Conservation (phyloP, 352 stramenopile species). For the Phytophthora sp. region DNA sequence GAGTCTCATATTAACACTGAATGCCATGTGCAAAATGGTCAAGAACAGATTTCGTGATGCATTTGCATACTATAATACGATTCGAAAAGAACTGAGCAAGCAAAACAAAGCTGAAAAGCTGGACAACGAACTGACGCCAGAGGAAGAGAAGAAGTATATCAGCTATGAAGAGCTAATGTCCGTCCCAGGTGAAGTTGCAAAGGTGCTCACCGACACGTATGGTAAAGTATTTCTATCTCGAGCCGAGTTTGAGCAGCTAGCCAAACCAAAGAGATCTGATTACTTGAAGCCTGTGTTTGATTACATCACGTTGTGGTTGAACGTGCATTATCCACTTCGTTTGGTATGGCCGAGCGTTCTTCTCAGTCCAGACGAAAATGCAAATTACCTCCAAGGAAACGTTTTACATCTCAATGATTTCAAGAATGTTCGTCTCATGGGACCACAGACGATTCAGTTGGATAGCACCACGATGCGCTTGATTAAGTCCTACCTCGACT, state of each 20-base stretch:
- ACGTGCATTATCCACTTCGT: conserved; percentile 2
- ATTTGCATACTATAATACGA: neutral
- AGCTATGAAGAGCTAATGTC: conserved; percentile 4
- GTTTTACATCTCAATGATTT: neutral
- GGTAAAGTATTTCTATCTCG: conserved; percentile 3
- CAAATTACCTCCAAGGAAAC: neutral
- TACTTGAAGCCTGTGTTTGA: conserved; percentile 3
- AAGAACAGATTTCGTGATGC: neutral
- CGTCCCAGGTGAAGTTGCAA: neutral
- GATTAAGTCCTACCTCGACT: neutral
- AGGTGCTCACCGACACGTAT: neutral
- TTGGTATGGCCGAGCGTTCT: neutral
- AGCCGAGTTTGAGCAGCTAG: neutral
- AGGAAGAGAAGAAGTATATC: conserved; percentile 3
- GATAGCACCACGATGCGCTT: neutral
- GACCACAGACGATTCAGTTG: neutral
- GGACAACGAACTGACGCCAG: conserved; percentile 2
- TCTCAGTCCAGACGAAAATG: neutral
- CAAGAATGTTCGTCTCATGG: neutral
- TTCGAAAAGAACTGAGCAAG: conserved; percentile 1
- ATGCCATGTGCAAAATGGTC: conserved; percentile 1
- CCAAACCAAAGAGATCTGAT: neutral
- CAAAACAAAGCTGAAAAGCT: conserved; percentile 2
- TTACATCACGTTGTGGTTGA: conserved; percentile 1
- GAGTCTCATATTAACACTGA: neutral